These are phyloP conservation scores for Chalaropsis thielavioides DNA, from an alignment of 2,329 filamentous ascomycete species.

Conservation along the genomic window DNA sequence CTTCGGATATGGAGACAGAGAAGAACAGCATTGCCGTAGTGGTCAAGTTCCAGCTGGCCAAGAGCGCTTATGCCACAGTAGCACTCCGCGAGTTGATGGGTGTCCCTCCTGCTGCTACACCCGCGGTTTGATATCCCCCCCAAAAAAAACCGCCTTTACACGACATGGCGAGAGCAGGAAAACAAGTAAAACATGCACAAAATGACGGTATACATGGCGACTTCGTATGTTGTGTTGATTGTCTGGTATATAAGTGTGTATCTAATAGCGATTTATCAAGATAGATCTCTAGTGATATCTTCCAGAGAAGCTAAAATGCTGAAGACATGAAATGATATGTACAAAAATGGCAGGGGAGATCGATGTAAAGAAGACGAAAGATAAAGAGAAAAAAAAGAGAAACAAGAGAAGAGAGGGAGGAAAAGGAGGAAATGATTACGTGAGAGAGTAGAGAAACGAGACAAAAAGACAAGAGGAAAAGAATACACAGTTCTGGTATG, in stretches of 20 bases:
- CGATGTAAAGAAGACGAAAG: slow-evolving; percentile 4
- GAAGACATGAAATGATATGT: slow-evolving; percentile 8
- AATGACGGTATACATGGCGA: background rate
- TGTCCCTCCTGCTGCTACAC: slow-evolving; percentile 19
- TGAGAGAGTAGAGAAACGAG: background rate
- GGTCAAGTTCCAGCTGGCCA: slow-evolving; percentile 60
- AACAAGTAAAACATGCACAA: background rate
- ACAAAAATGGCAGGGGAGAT: slow-evolving; percentile 15
- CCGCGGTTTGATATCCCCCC: background rate
- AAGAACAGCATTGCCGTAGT: slow-evolving; percentile 48
- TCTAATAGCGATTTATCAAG: slow-evolving; percentile 6
- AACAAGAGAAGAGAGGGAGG: background rate
- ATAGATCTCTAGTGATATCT: background rate
- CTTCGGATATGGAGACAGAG: slow-evolving; percentile 20
- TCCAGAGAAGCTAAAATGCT: background rate
- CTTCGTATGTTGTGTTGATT: background rate
- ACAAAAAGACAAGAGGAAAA: slow-evolving; percentile 1
- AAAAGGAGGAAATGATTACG: background rate
- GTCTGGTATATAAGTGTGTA: background rate
- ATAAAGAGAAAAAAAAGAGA: slow-evolving; percentile 1
- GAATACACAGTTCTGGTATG: background rate
- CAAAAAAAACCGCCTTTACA: background rate
- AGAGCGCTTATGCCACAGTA: slow-evolving; percentile 76
- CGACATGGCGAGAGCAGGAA: background rate
- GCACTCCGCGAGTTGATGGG: slow-evolving; percentile 63